These are phyloP conservation scores for Chaetomiaceae sp. DNA, from an alignment of 2,329 filamentous ascomycete genomes.

Conservation along the genomic window DNA sequence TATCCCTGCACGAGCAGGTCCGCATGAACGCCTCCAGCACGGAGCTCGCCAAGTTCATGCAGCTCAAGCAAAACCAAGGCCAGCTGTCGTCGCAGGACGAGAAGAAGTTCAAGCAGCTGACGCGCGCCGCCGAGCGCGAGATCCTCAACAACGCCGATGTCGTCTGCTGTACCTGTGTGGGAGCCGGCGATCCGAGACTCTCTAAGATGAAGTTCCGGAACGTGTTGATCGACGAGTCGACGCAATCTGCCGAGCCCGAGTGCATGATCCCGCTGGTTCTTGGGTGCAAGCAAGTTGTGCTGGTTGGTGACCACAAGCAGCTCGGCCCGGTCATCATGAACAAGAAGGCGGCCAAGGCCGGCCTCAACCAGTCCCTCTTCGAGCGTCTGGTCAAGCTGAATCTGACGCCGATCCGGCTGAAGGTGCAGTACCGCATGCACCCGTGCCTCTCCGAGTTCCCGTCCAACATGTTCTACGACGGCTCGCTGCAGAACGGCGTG, in stretches of 20 bases:
- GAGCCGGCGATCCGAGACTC: slow-evolving; percentile 89
- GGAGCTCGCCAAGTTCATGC: slow-evolving; percentile 84
- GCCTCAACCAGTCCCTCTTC: slow-evolving; percentile 96
- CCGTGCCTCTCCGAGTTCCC: slow-evolving; percentile 95
- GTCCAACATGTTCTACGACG: slow-evolving; percentile 99
- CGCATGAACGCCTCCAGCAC: slow-evolving; percentile 95
- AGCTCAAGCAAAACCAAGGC: slow-evolving; percentile 85
- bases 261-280: slow-evolving; percentile 98
- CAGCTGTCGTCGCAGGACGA: slow-evolving; percentile 94
- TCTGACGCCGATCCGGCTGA: slow-evolving; percentile 83
- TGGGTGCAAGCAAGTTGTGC: slow-evolving; percentile 97
- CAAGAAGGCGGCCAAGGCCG: slow-evolving; percentile 98
- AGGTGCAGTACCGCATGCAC: slow-evolving; percentile 99
- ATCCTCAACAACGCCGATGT: slow-evolving; percentile 94
- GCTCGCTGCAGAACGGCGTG: slow-evolving; percentile 92
- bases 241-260: slow-evolving; percentile 94
- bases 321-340: slow-evolving; percentile 99
- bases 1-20: slow-evolving; percentile 94
- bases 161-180: slow-evolving; percentile 97
- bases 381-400: slow-evolving; percentile 92
- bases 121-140: slow-evolving; percentile 87
- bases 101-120: slow-evolving; percentile 97
- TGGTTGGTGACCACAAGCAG: slow-evolving; percentile 97
- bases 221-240: slow-evolving; percentile 96
- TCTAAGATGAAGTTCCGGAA: slow-evolving; percentile 98